phyloP scores from a whole-genome alignment of 192 early-diverging fungal genomes.

The Rhizophagus sp. region DNA sequence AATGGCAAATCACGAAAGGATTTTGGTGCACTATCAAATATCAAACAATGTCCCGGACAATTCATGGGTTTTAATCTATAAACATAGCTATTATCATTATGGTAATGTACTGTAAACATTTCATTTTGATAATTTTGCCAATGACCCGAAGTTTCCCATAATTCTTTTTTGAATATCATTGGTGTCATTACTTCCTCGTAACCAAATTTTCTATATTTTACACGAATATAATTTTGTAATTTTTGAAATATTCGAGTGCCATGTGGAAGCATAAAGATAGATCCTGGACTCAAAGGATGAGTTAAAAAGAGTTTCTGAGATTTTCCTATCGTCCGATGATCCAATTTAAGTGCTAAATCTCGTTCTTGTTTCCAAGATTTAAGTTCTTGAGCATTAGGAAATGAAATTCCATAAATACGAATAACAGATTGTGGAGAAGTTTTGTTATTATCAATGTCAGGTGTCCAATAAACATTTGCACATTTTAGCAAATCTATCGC shows the following conservation, averaged over 20 bases:
- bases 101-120: conserved; percentile 68
- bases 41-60: conserved; percentile 94
- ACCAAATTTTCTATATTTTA: conserved; percentile 74
- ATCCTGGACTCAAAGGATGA: conserved; percentile 68
- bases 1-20: conserved; percentile 91
- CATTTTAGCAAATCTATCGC: conserved; percentile 56
- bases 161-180: conserved; percentile 85
- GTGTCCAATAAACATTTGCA: conserved; percentile 65
- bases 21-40: conserved; percentile 76
- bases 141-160: conserved; percentile 94
- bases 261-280: conserved; percentile 75
- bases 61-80: conserved; percentile 98
- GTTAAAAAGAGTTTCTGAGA: conserved; percentile 72
- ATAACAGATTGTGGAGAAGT: conserved; percentile 57
- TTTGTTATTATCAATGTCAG: conserved; percentile 42
- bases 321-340: conserved; percentile 70
- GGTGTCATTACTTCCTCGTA: conserved; percentile 92
- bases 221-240: conserved; percentile 72
- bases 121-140: conserved; percentile 97
- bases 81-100: conserved; percentile 44
- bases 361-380: conserved; percentile 39
- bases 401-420: conserved; percentile 72
- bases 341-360: conserved; percentile 58
- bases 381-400: conserved; percentile 46
- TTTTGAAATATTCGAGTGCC: conserved; percentile 81